phyloP scores from a whole-genome alignment of 305 asterid genomes.

The Stenogyne calaminthoides region DNA sequence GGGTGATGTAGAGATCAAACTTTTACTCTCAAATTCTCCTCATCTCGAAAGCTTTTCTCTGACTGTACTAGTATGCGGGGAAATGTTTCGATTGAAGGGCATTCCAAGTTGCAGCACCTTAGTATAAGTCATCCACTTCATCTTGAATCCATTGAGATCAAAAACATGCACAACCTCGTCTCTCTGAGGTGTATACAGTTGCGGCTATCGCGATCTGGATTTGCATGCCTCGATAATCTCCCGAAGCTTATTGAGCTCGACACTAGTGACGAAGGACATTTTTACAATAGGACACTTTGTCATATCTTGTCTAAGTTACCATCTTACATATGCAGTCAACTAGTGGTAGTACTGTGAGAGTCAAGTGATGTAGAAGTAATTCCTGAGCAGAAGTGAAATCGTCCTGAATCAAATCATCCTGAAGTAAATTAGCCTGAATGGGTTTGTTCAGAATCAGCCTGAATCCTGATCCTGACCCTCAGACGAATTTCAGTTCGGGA shows the following conservation, averaged over 20 bases:
- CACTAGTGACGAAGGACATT: not conserved
- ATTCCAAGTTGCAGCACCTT: not conserved
- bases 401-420: too few relatives aligned
- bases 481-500: too few relatives aligned
- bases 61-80: not conserved
- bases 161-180: not conserved
- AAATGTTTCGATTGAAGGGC: not conserved
- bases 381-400: too few relatives aligned
- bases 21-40: not conserved
- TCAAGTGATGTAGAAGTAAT: too few relatives aligned
- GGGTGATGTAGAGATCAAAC: not conserved
- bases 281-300: not conserved
- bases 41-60: not conserved
- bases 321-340: not conserved
- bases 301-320: not conserved
- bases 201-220: too few relatives aligned
- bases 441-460: too few relatives aligned
- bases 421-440: too few relatives aligned
- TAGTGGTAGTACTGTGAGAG: not conserved
- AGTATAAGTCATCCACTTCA: too few relatives aligned
- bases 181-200: not conserved
- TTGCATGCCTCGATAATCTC: not conserved
- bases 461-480: too few relatives aligned
- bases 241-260: not conserved
- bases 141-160: not conserved